phyloP scores from a whole-genome alignment of 202 grass and related monocot genomes.

The Dendrocalamus latiflorus region DNA sequence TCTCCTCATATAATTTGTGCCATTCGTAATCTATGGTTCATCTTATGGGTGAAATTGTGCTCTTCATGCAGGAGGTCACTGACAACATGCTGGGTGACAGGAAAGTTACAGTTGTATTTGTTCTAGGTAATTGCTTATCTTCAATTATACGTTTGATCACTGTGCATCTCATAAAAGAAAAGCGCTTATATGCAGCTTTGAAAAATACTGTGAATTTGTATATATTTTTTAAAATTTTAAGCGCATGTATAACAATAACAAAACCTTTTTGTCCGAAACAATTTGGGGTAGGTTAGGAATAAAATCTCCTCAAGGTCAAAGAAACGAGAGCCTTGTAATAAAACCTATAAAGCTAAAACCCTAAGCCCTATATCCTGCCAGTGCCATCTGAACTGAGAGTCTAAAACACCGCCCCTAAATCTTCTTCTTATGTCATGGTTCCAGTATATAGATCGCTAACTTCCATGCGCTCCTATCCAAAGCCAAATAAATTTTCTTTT shows the following conservation, averaged over 20 bases:
- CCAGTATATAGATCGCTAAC: too few species aligned
- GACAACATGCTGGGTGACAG: constrained; percentile 47
- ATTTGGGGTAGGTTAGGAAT: too few species aligned
- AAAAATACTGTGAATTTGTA: neutral
- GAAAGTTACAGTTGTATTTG: constrained; percentile 65
- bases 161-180: neutral
- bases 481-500: too few species aligned
- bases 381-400: too few species aligned
- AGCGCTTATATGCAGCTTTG: neutral
- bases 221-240: neutral
- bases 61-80: constrained; percentile 34
- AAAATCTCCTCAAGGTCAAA: too few species aligned
- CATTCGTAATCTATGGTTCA: neutral
- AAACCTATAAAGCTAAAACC: too few species aligned
- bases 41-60: constrained; percentile 14
- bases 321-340: too few species aligned
- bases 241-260: neutral
- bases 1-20: neutral
- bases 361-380: too few species aligned
- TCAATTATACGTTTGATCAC: neutral
- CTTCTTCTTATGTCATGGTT: too few species aligned
- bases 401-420: too few species aligned
- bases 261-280: too few species aligned
- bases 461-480: too few species aligned
- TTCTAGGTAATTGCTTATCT: constrained; percentile 49